Evolutionary conservation across 805 yeast genomes (phyloP).

Genomic region (Blastobotrys chiropterorum): DNA sequence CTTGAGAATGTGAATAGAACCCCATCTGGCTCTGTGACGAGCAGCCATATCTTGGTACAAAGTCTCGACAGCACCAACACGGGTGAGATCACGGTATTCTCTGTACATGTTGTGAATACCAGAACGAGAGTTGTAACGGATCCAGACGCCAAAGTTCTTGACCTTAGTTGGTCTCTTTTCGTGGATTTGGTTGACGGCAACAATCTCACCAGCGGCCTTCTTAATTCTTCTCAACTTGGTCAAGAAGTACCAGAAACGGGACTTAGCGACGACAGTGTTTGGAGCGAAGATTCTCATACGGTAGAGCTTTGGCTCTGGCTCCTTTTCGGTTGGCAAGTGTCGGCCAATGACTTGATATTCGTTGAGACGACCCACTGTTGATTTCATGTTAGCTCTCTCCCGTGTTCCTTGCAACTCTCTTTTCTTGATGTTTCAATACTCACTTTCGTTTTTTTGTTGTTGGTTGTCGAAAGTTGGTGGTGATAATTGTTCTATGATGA

Average conservation of each 20-base stretch:
- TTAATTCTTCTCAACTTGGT: conserved; percentile 99
- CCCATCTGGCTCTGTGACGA: conserved; percentile 99
- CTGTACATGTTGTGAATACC: conserved; percentile 99
- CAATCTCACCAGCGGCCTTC: conserved; percentile 99
- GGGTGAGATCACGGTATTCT: conserved; percentile 99
- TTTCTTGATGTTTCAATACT: neutral
- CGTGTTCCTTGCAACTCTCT: neutral
- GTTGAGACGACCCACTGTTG: conserved; percentile 88
- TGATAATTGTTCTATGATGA: neutral
- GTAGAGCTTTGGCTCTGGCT: conserved; percentile 99
- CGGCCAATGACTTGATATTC: conserved; percentile 99
- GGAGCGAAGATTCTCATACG: conserved; percentile 99
- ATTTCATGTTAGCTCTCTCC: conserved; percentile 1
- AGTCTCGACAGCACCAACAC: conserved; percentile 97
- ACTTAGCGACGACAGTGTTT: conserved; percentile 98
- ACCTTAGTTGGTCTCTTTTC: conserved; percentile 98
- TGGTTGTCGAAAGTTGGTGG: neutral
- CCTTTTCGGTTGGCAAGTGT: conserved; percentile 98
- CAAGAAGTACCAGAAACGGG: conserved; percentile 99
- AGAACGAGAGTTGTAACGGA: conserved; percentile 99
- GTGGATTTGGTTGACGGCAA: conserved; percentile 81
- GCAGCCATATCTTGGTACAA: conserved; percentile 99
- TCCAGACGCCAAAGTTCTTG: conserved; percentile 99
- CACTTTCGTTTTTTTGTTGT: neutral
- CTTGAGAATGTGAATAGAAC: conserved; percentile 98